Evolutionary conservation across 2,329 filamentous ascomycete genomes (phyloP), one percentile per base, ranked within the genome.

Genomic region (Intubia oerlemansii): DNA sequence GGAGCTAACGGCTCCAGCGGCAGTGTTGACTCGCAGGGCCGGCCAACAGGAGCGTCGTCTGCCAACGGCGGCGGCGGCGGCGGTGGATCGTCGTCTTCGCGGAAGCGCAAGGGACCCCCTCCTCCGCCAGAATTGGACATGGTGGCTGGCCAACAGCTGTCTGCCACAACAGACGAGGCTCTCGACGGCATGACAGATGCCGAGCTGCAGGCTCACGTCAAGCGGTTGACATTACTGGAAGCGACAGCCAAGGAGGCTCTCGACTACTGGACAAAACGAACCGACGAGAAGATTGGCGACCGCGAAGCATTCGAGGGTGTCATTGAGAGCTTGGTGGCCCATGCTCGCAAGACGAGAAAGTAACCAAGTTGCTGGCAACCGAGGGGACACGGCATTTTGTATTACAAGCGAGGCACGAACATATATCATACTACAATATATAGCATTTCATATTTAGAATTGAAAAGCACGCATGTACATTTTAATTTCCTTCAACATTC

Each of bases 221-320:
- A 55, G 29, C 69, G 63, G 38, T 50, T 93, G 7, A 62, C 80
- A 43, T 64, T 61, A 9, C 57, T 84, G 49, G 70, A 79, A 34
- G 59, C 56, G n/a, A 59, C 64, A 14, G 80, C 81, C 4, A 76
- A 73, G 31, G 67, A 79, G 34, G 70, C 84, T 22, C 56, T 93
- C 29, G 77, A 81, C 38, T 91, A 85, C 46, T 95, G 85, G 85
- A 64, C 79, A 40, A 78, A 79, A 54, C 59, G 72, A 41, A 74
- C 77, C 30, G 84, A 92, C 45, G 81, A 82, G 40, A 80, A 85
- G 42, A 56, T 91, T 38, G 79, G 79, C 23, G 85, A 95, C 45
- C 74, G 88, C 40, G 85, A 93, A 46, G 80, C 82, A 3, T 88
- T 93, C 47, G 85, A 95, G 47, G 82, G 81, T 1, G 85, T 95